Evolutionary conservation across 2,329 filamentous ascomycete species (phyloP), one percentile per base, ranked within the genome.

Genomic region (Ophiostoma sp.): DNA sequence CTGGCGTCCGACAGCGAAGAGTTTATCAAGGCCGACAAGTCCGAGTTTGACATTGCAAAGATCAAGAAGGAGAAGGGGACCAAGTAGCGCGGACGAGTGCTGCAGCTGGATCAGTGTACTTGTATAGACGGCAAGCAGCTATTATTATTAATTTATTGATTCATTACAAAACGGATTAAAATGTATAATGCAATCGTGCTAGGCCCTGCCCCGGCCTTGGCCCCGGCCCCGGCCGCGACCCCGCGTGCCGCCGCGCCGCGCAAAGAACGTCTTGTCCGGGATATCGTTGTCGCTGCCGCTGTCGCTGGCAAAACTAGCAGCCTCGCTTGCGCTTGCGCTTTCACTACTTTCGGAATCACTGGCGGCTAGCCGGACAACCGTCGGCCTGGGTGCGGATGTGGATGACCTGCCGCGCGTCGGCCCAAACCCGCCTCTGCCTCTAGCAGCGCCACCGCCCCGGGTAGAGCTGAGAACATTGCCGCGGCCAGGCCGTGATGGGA

Each of bases 1-100:
- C 83, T 96, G 67, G 91, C 92, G 3, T 91, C 88, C 67, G 87
- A 92, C 79, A 91, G 89, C 79, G 92, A 96, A 82, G 90, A 91
- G 78, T 87, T 87, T 75, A 84, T 95, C 79, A 89, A 86, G 81
- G 90, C 88, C 57, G 90, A 90, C 77, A 86, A 86, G 71, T 79
- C 82, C 71, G 72, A 79, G 39, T 75, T 79, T 60, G 75, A 77
- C 65, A 11, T 17, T 36, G 52, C 74, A n/a, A 79, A 82, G 71
- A 79, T 41, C 23, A 41, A 66, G n/a, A 48, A 23, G 36, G 87
- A 87, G 80, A 65, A 31, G n/a, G 23, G 35, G 13, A 41, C 1
- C 31, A 65, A 65, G 33, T 31, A 52, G 10, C 36, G 13, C 39
- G 4, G 39, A 11, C 39, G 39, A 41, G 36, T 5, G 36, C 36